Evolutionary conservation across 164 flowering plant genomes (phyloP).

Genomic region (Stephania cephalantha): DNA sequence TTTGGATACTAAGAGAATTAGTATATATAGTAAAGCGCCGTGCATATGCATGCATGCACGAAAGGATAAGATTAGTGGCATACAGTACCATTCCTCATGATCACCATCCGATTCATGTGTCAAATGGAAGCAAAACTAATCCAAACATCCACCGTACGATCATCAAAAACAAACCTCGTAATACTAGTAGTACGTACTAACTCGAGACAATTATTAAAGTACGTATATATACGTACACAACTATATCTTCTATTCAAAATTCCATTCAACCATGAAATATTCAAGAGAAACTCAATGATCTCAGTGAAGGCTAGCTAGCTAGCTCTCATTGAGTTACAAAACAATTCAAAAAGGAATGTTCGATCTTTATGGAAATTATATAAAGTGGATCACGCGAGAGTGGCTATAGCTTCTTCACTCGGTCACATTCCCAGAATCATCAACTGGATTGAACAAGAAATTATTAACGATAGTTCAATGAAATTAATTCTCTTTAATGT

Average conservation of each 20-base stretch:
- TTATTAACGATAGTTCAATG: constrained; percentile 15
- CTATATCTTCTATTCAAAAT: no score
- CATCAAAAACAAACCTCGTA: neutral
- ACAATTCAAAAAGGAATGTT: no score
- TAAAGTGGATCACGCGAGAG: constrained; percentile 13
- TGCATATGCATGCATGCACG: no score
- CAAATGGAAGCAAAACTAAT: constrained; percentile 7
- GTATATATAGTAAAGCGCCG: constrained; percentile 7
- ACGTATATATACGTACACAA: no score
- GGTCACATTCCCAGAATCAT: constrained; percentile 26
- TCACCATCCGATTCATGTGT: constrained; percentile 18
- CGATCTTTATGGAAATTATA: constrained; percentile 18
- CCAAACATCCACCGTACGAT: neutral
- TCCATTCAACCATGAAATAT: no score
- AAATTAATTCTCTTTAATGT: constrained; percentile 31
- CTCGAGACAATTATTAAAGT: no score
- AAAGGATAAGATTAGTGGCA: constrained; percentile 17
- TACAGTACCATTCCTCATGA: constrained; percentile 27
- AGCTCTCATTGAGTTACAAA: no score
- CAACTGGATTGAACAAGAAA: constrained; percentile 16
- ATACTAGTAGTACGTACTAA: no score
- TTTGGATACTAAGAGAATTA: constrained; percentile 24
- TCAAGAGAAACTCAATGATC: no score
- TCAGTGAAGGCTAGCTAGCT: no score
- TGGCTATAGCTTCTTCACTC: neutral